Conservation (phyloP, 1,284 basidiomycete genomes). For the Microbotryum intermedium region DNA sequence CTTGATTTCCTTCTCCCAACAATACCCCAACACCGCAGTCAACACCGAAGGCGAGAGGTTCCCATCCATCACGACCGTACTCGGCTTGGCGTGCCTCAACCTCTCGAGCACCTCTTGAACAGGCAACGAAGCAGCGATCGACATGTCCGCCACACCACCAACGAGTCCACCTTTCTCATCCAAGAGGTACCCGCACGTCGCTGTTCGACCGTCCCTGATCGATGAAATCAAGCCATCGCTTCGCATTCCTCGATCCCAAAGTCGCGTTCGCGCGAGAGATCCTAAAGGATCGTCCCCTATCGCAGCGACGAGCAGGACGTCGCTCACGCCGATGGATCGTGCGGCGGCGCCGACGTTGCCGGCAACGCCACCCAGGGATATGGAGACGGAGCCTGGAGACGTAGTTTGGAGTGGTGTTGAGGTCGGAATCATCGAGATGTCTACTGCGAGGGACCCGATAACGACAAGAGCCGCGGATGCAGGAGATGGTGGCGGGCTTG, state of each 20-base stretch:
- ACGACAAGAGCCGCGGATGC: slow-evolving; percentile 43
- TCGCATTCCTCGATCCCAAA: slow-evolving; percentile 64
- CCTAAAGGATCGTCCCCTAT: slow-evolving; percentile 44
- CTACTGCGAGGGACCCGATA: slow-evolving; percentile 75
- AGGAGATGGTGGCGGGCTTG: neutral
- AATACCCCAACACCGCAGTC: slow-evolving; percentile 45
- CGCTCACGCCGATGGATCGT: slow-evolving; percentile 46
- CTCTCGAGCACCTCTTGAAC: slow-evolving; percentile 44
- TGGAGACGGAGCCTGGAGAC: slow-evolving; percentile 60
- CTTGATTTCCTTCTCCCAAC: slow-evolving; percentile 45
- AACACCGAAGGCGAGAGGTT: slow-evolving; percentile 60
- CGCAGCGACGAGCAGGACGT: slow-evolving; percentile 43
- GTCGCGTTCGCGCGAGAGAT: slow-evolving; percentile 58
- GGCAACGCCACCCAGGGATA: slow-evolving; percentile 82
- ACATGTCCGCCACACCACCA: slow-evolving; percentile 87
- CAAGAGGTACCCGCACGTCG: slow-evolving; percentile 77
- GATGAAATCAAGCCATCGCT: slow-evolving; percentile 57
- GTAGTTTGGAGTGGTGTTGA: slow-evolving; percentile 55
- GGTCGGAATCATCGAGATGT: slow-evolving; percentile 55
- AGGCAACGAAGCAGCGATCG: slow-evolving; percentile 47
- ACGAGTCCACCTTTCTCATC: slow-evolving; percentile 63
- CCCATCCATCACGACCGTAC: slow-evolving; percentile 68
- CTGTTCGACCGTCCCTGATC: slow-evolving; percentile 48
- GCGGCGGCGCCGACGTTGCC: slow-evolving; percentile 89
- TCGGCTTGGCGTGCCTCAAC: slow-evolving; percentile 46